Evolutionary conservation across 2,329 filamentous ascomycete species (phyloP), one percentile per base, ranked within the genome.

Genomic region (Fusarium odoratissimum): DNA sequence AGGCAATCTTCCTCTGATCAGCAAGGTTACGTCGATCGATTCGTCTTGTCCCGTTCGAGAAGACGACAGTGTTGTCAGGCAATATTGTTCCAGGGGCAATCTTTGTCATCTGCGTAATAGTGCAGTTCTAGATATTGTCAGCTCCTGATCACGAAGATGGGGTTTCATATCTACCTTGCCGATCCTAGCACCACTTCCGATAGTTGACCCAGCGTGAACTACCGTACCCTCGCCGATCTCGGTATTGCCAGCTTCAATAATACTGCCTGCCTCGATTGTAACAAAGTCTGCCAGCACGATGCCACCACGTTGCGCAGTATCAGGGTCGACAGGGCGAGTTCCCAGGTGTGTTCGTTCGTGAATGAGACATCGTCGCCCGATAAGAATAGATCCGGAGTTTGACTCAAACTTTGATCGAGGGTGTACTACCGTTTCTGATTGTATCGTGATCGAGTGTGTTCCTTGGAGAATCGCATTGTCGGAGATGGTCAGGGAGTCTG

Each of bases 391-490:
- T 8, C 94, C 94, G 57, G 92, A 87, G 64, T 91, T 90, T 13
- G 95, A 92, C 77, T 95, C 93, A 63, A 98, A 88, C 69, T 91
- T 91, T 21, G 91, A 90, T 54, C 95, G 93, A 2, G 96, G 95
- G 78, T 98, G 95, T n/a, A 99, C 84, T 11, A 98, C 89, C 7
- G 90, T 91, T 78, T 94, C 91, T 30, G 93, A 87, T 63, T 91
- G 91, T 71, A 98, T 90, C 48, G 90, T 91, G 71, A 99, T 93
- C 3, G 90, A 91, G 79, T 97, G 89, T 5, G 89, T 91, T 72
- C 96, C 96, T 23, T 85, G 89, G 23, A 92, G 83, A 23, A 89
- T 83, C 16, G 90, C 89, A 65, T 87, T 87, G 72, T 92, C 90
- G 78, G 90, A 88, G 65, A 92, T 91, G 35, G 86, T 86, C 63